Conservation (phyloP, 78 protist species). For the Anaeramoeba flamelloides region DNA sequence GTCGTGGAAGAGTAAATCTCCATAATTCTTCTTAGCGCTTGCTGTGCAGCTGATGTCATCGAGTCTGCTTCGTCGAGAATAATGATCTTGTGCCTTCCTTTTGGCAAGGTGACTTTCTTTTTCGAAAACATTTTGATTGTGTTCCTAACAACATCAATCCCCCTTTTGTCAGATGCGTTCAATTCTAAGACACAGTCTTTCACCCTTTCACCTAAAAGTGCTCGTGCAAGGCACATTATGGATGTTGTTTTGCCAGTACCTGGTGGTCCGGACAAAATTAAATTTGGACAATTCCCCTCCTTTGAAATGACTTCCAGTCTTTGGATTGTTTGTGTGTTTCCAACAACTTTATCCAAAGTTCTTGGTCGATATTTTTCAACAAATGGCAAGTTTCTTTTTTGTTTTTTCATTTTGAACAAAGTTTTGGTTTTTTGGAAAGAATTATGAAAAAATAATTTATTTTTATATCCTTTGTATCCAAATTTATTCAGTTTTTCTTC, state of each 20-base stretch:
- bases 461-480: too few relatives aligned
- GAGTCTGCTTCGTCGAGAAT: slow-evolving; percentile 96
- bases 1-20: slow-evolving; percentile 69
- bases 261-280: slow-evolving; percentile 72
- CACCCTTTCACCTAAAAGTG: slow-evolving; percentile 49
- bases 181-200: slow-evolving; percentile 65
- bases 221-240: slow-evolving; percentile 64
- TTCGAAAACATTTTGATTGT: slow-evolving; percentile 93
- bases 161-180: slow-evolving; percentile 89
- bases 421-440: too few relatives aligned
- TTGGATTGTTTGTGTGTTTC: slow-evolving; percentile 72
- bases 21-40: not conserved
- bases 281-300: slow-evolving; percentile 79
- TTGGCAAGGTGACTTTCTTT: slow-evolving; percentile 72
- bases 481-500: too few relatives aligned
- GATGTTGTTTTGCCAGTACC: slow-evolving; percentile 90
- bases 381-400: slow-evolving; percentile 10
- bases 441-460: too few relatives aligned
- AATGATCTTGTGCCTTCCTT: slow-evolving; percentile 71
- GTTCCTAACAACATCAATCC: slow-evolving; percentile 91
- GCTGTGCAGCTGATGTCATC: not conserved
- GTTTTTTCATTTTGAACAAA: too few relatives aligned
- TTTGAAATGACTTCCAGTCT: slow-evolving; percentile 61
- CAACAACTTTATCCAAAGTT: slow-evolving; percentile 70
- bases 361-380: slow-evolving; percentile 60